phyloP scores from a whole-genome alignment of 1,284 basidiomycete genomes.

The Apiotrichum mycotoxinovorans region DNA sequence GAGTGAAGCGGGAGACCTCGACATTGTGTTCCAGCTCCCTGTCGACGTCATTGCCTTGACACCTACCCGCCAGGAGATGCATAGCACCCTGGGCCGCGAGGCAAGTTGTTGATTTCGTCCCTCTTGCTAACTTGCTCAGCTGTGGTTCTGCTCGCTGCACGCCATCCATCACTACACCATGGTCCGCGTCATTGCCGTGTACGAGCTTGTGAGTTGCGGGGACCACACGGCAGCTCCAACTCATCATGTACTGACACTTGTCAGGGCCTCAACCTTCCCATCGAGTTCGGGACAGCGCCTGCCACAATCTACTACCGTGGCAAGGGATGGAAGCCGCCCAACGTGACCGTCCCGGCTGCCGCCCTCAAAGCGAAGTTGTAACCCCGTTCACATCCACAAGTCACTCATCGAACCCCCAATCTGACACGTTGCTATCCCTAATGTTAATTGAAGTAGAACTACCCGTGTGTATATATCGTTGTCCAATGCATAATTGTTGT shows the following conservation, averaged over 20 bases:
- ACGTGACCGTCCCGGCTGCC: background rate
- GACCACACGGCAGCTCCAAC: background rate
- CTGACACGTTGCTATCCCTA: background rate
- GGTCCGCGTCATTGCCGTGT: constrained; percentile 45
- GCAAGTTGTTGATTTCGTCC: constrained; percentile 21
- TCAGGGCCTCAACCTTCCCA: constrained; percentile 37
- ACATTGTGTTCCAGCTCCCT: constrained; percentile 22
- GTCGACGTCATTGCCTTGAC: constrained; percentile 40
- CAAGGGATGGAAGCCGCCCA: constrained; percentile 19
- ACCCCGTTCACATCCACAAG: too few species aligned
- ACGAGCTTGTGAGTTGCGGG: constrained; percentile 40
- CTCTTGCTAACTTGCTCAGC: constrained; percentile 17
- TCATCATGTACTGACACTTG: background rate
- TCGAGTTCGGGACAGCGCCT: constrained; percentile 47
- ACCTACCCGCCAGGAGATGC: constrained; percentile 38
- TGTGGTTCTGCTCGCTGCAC: constrained; percentile 47
- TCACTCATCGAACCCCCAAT: too few species aligned
- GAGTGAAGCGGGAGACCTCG: constrained; percentile 22
- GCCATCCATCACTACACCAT: constrained; percentile 48
- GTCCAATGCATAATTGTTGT: background rate
- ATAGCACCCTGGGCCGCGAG: constrained; percentile 39
- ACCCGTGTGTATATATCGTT: too few species aligned
- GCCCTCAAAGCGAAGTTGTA: constrained; percentile 20
- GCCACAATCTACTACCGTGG: constrained; percentile 41
- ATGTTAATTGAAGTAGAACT: too few species aligned